Evolutionary conservation across 495 filamentous ascomycete species (phyloP).

Genomic region (Lophium mytilinum): DNA sequence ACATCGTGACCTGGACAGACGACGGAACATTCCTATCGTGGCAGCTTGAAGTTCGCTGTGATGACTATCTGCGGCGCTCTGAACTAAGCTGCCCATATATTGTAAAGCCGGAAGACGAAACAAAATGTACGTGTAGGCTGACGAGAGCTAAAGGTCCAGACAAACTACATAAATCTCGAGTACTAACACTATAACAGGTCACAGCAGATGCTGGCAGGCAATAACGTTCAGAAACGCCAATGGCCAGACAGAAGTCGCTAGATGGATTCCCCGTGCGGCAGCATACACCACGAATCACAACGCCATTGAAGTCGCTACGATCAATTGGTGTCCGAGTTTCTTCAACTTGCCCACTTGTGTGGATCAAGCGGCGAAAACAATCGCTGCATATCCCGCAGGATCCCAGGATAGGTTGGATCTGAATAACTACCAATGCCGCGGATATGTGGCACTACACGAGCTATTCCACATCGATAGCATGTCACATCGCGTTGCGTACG

Average conservation of each 20-base stretch:
- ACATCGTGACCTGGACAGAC: slow-evolving; percentile 3
- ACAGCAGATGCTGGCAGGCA: slow-evolving; percentile 4
- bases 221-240: background rate
- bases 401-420: background rate
- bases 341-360: background rate
- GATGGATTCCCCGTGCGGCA: background rate
- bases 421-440: slow-evolving; percentile 5
- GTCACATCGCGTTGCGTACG: background rate
- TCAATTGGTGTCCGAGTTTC: slow-evolving; percentile 8
- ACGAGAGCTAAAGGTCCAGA: too few relatives aligned
- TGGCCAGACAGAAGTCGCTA: background rate
- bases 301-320: background rate
- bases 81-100: background rate
- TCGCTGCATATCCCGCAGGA: background rate
- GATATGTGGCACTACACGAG: slow-evolving; percentile 1
- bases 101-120: background rate
- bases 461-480: slow-evolving; percentile 5
- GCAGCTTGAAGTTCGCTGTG: slow-evolving; percentile 3
- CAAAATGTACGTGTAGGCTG: background rate
- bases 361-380: background rate
- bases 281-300: slow-evolving; percentile 5
- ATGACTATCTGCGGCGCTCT: slow-evolving; percentile 1
- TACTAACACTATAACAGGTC: background rate
- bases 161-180: background rate
- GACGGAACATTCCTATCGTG: slow-evolving; percentile 6